Evolutionary conservation across 2,329 filamentous ascomycete species (phyloP).

Genomic region (Chaetomiaceae sp.): DNA sequence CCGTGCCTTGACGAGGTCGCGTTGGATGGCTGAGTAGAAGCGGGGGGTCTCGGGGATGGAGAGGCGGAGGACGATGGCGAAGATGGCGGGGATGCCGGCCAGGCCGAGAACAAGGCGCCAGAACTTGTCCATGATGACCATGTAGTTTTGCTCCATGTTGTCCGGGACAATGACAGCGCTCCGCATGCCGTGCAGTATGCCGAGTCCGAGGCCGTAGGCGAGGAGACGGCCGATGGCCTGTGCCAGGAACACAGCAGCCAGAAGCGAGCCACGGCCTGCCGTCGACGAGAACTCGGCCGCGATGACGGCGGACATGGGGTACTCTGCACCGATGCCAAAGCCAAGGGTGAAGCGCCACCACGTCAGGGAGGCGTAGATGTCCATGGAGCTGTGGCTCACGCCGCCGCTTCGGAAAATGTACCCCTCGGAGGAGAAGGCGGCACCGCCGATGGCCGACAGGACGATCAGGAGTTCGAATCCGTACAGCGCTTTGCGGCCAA

Average conservation of each 20-base stretch:
- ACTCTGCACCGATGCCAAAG: background rate
- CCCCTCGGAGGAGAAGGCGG: background rate
- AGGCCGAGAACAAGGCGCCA: constrained; percentile 1
- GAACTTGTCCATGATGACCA: background rate
- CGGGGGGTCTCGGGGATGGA: background rate
- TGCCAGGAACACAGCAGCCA: background rate
- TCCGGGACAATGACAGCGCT: background rate
- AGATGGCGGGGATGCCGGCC: background rate
- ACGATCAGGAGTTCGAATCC: constrained; percentile 2
- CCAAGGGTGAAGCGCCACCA: constrained; percentile 3
- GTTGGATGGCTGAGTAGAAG: constrained; percentile 1
- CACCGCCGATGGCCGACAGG: background rate
- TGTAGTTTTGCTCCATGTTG: background rate
- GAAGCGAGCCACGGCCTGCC: background rate
- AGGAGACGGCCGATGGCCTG: constrained; percentile 1
- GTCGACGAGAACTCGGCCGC: constrained; percentile 2
- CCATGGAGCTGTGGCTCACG: background rate
- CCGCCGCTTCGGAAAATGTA: background rate
- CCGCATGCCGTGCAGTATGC: background rate
- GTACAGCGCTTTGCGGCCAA: background rate
- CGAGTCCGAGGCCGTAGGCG: background rate
- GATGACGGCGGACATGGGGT: constrained; percentile 1
- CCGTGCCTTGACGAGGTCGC: background rate
- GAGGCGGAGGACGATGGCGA: constrained; percentile 2
- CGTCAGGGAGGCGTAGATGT: background rate